Evolutionary conservation across 2,329 filamentous ascomycete species (phyloP), one percentile per base, ranked within the genome.

Genomic region (Aspergillus alliaceus): DNA sequence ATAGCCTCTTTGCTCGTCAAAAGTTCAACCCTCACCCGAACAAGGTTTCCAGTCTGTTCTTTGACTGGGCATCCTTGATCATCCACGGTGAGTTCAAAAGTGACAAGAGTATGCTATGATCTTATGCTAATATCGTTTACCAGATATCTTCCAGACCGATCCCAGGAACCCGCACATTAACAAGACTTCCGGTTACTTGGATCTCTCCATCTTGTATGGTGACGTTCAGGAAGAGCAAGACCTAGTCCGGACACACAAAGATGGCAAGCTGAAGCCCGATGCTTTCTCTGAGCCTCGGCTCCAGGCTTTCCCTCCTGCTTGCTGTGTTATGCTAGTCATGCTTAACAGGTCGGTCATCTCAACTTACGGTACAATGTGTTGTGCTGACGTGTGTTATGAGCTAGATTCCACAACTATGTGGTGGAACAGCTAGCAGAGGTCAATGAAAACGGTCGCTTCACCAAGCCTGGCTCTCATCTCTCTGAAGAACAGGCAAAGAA

Each of bases 371-470:
- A 14, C 22, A n/a, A 20, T 4, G 35, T 5, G 24, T 31, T 35
- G n/a, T 2, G 12, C 20, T 40, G 39, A 42, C 6, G 18, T 24
- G 8, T 4, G 5, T 20, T 42, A 42, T 50, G 51, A 22, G 18
- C 27, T 37, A 69, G 70, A 63, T 96, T 96, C 75, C 93, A 97
- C 75, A 97, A 98, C 75, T 83, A 95, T 62, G 85, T 92, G 0
- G 92, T 90, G 1, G 84, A 86, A 53, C 89, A 93, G 59, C 79
- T 97, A 18, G 90, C 90, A 0, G 77, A 82, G n/a, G 93, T 97
- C 74, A 96, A 97, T 66, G 93, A 97, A 66, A 85, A 86, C 44
- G 87, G 86, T 15, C 84, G 90, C 22, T 97, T 96, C 74, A 84
- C 82, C 0, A 87, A 86, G 58, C 90, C 91, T 0, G 67, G 77